phyloP scores from a whole-genome alignment of 148 eudicot genomes.

The Rhododendron vialii region DNA sequence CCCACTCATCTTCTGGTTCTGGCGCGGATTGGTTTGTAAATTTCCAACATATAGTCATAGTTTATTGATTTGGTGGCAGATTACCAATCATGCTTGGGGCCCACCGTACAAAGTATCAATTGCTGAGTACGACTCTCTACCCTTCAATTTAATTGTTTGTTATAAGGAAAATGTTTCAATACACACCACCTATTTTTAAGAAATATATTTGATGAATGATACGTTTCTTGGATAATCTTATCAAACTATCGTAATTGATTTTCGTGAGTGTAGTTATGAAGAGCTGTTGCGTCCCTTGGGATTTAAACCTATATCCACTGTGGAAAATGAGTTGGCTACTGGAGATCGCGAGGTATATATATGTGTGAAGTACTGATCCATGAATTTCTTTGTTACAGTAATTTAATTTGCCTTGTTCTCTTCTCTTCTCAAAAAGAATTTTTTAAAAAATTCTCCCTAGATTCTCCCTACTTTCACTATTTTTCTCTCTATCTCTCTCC shows the following conservation, averaged over 20 bases:
- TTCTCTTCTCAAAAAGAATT: too few relatives aligned
- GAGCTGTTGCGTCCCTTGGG: slow-evolving; percentile 57
- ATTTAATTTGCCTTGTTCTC: too few relatives aligned
- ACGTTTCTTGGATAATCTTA: neutral
- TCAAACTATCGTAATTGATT: neutral
- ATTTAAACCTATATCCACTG: slow-evolving; percentile 43
- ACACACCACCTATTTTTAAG: too few relatives aligned
- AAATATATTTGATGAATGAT: neutral
- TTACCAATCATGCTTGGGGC: slow-evolving; percentile 74
- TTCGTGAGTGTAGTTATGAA: slow-evolving; percentile 50
- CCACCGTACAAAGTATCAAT: slow-evolving; percentile 66
- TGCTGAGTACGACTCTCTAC: slow-evolving; percentile 42
- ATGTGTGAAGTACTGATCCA: neutral
- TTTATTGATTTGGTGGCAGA: slow-evolving; percentile 30
- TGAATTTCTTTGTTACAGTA: neutral
- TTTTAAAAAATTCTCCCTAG: too few relatives aligned
- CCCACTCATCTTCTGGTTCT: too few relatives aligned
- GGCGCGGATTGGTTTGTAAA: neutral
- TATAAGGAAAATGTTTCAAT: neutral
- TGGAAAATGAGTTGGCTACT: slow-evolving; percentile 66
- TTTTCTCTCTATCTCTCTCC: too few relatives aligned
- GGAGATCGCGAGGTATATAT: slow-evolving; percentile 48
- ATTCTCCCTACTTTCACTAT: too few relatives aligned
- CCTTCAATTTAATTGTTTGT: neutral
- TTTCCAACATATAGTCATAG: neutral